phyloP scores from a whole-genome alignment of 2,329 filamentous ascomycete species.

The Trichoderma sp. region DNA sequence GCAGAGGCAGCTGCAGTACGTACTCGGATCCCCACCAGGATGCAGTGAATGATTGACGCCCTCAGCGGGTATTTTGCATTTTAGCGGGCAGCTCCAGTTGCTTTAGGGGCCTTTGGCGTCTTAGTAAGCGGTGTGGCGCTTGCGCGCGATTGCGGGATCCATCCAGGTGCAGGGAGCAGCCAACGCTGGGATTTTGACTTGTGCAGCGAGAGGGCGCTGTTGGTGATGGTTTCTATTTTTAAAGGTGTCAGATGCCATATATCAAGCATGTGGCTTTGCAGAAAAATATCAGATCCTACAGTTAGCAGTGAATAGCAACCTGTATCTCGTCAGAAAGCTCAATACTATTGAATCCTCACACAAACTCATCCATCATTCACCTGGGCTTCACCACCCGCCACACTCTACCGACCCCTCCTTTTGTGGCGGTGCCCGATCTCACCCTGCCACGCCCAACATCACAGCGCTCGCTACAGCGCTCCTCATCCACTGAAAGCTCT shows the following conservation, averaged over 20 bases:
- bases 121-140: constrained; percentile 6
- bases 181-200: too few relatives aligned
- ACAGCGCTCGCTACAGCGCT: background rate
- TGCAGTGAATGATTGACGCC: background rate
- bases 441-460: background rate
- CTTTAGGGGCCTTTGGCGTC: background rate
- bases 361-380: too few relatives aligned
- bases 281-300: too few relatives aligned
- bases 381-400: too few relatives aligned
- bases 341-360: too few relatives aligned
- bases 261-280: too few relatives aligned
- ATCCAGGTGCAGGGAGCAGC: too few relatives aligned
- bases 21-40: constrained; percentile 1
- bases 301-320: too few relatives aligned
- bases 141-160: background rate
- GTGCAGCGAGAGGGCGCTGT: too few relatives aligned
- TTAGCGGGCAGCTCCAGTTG: constrained; percentile 7
- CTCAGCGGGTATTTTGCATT: background rate
- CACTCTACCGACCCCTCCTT: constrained; percentile 13
- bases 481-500: background rate
- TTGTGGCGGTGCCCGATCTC: constrained; percentile 8
- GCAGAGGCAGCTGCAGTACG: background rate
- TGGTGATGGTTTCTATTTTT: too few relatives aligned
- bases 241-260: too few relatives aligned
- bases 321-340: too few relatives aligned